Base-by-base conservation (phyloP, 345 rosid genomes). In the Geranium rotundifolium region DNA sequence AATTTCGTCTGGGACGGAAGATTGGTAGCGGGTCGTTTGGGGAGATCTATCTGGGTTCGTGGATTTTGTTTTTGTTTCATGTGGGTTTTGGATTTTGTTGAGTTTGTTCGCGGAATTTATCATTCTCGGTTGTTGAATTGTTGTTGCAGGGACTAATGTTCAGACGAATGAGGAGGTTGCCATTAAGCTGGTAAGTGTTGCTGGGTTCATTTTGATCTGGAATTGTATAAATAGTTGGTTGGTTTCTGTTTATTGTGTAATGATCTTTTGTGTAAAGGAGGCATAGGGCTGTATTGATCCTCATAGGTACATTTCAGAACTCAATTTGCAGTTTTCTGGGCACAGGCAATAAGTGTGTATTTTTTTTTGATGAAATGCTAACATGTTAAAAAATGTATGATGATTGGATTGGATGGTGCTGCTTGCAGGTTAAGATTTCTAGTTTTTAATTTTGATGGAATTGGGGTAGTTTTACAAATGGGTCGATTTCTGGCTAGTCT, bases 11-110 rank as follows among this genome's bases (percentile, higher is more conserved):
- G 4, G 97, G 97, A 46, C 80, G 95, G 57, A 92, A 89, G 85
- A 92, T 92, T 77, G 98, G 98, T 20, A 84, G 97, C 69, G 98
- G 98, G 39, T 92, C 98, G 0, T 92, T 92, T 68, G 98, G 98
- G 29, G 97, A 92, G 88, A 89, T 92, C 85, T 84, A 85, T 80
- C 95, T 85, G 19, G 99, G 99, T 90, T 70, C 34, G 88, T 74
- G 3, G 49, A 67, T 15, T 54, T 16, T 31, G 68, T 55, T 7
- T 3, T 58, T 16, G 8, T 13, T 41, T 59, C 9, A 39, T 54
- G 4, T n/a, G 56, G 27, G 54, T 67, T 37, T 17, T 46, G 56
- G 3, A 23, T 17, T 62, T 58, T 63, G 34, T 34, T 23, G 16
- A 14, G 52, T 8, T 69, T 23, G 29, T 19, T 1, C n/a, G 41